Evolutionary conservation across 768 basidiomycete species (phyloP).

Genomic region (Suillus decipiens): DNA sequence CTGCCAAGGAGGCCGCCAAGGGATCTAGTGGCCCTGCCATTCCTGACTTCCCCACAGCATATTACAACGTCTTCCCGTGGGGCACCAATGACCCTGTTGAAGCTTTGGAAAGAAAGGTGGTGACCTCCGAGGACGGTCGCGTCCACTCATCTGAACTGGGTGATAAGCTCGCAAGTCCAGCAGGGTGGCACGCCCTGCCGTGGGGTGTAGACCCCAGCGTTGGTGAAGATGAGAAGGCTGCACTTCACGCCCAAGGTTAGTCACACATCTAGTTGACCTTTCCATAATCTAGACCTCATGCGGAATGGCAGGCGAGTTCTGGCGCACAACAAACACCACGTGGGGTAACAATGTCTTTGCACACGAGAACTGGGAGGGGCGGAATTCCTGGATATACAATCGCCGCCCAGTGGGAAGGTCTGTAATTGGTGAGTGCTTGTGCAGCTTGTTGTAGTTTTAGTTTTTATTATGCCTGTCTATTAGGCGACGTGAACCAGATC

Average conservation of each 20-base stretch:
- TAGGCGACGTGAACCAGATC: constrained; percentile 2
- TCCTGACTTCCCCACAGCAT: constrained; percentile 35
- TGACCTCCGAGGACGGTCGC: constrained; percentile 20
- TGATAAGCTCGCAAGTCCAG: constrained; percentile 79
- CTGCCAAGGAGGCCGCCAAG: constrained; percentile 19
- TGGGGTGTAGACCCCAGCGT: constrained; percentile 60
- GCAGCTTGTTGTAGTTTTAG: not conserved
- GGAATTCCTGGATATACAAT: constrained; percentile 65
- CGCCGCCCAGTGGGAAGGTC: constrained; percentile 66
- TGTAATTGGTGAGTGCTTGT: not conserved
- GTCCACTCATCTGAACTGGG: constrained; percentile 59
- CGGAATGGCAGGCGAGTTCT: constrained; percentile 37
- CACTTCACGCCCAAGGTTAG: not conserved
- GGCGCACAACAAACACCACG: constrained; percentile 75
- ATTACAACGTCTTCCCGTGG: constrained; percentile 76
- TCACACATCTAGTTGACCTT: not conserved
- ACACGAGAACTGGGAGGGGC: constrained; percentile 91
- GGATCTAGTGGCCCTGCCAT: not conserved
- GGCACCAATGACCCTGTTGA: constrained; percentile 84
- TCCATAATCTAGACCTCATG: constrained; percentile 16
- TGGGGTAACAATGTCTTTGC: constrained; percentile 93
- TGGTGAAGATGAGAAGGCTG: constrained; percentile 16
- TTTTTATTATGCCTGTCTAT: not conserved
- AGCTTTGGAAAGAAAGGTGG: constrained; percentile 35
- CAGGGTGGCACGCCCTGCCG: constrained; percentile 91